Base-by-base conservation (phyloP, 306 rosid species). In the Hippophae tibetana region DNA sequence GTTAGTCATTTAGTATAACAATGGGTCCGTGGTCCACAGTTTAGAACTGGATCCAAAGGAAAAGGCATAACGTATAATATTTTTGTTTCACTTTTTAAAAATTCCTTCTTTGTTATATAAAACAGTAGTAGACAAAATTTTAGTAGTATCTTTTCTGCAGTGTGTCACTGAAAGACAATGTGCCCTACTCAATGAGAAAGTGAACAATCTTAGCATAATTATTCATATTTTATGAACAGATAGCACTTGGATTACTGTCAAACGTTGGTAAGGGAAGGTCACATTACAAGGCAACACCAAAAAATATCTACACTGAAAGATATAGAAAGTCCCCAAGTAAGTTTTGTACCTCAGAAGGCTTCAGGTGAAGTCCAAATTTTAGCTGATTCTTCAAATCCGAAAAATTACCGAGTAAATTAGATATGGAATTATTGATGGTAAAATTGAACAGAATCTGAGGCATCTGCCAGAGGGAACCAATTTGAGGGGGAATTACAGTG, bases 391-490 rank as follows among this genome's bases (percentile, higher is more conserved):
- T 82, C 59, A 92, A 70, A 69, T 83, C 82, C 50, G 52, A 69
- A 61, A 85, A 76, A 55, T 75, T 73, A 23, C 76, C 87, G 55
- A 92, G 72, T 44, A 87, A 66, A 48, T 81, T 86, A 9, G 86
- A 71, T 43, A 79, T 73, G 49, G 98, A 85, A 74, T 82, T 83
- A 43, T 84, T 55, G 54, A 87, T 89, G 60, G 93, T 87, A 79
- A 92, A 87, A 68, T 85, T 83, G 66, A 92, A 92, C 44, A 83
- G 74, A 70, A 78, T 72, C 87, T 83, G 78, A 7, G 88, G 95
- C 13, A 65, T 79, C 78, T 68, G 79, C 95, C 94, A 82, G 68
- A 83, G 71, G 9, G 78, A 69, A 67, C 81, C 76, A 57, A 78
- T 68, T 76, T 83, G 86, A 68, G 43, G 57, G 7, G 98, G 98